Evolutionary conservation across 345 rosid species (phyloP).

Genomic region (Dipteronia sinensis): DNA sequence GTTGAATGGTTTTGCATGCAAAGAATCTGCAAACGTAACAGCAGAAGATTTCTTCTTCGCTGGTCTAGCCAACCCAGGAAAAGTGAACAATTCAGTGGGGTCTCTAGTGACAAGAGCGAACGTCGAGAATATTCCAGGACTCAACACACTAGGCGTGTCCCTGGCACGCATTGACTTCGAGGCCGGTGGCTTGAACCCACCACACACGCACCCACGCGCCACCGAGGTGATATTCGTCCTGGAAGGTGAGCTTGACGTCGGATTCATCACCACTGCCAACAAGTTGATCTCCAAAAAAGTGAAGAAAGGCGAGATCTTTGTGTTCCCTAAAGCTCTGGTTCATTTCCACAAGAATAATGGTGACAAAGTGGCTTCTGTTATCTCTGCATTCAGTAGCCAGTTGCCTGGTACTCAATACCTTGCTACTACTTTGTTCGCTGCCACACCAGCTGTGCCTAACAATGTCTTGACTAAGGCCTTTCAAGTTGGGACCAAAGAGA

Average conservation of each 20-base stretch:
- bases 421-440: conserved; percentile 39
- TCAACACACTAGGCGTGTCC: conserved; percentile 67
- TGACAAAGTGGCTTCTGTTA: conserved; percentile 40
- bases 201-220: conserved; percentile 74
- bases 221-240: conserved; percentile 62
- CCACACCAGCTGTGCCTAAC: conserved; percentile 58
- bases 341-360: conserved; percentile 72
- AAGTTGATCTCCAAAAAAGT: conserved; percentile 48
- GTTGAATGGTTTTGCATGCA: conserved; percentile 66
- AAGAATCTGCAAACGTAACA: conserved; percentile 47
- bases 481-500: conserved; percentile 60
- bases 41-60: conserved; percentile 58
- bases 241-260: conserved; percentile 64
- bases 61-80: conserved; percentile 55
- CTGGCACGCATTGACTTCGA: conserved; percentile 57
- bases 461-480: conserved; percentile 62
- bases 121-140: conserved; percentile 62
- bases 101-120: conserved; percentile 54
- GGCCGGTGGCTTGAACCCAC: conserved; percentile 62
- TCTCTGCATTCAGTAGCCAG: conserved; percentile 65
- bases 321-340: conserved; percentile 64
- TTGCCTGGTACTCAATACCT: conserved; percentile 61
- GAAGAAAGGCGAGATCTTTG: conserved; percentile 58
- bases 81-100: conserved; percentile 49
- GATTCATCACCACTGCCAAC: conserved; percentile 65